Percentiles rank a stretch among this genome's conserved stretches.
Evolutionary conservation across 1,284 basidiomycete genomes (phyloP).

Genomic region (Boletus holoroseus): DNA sequence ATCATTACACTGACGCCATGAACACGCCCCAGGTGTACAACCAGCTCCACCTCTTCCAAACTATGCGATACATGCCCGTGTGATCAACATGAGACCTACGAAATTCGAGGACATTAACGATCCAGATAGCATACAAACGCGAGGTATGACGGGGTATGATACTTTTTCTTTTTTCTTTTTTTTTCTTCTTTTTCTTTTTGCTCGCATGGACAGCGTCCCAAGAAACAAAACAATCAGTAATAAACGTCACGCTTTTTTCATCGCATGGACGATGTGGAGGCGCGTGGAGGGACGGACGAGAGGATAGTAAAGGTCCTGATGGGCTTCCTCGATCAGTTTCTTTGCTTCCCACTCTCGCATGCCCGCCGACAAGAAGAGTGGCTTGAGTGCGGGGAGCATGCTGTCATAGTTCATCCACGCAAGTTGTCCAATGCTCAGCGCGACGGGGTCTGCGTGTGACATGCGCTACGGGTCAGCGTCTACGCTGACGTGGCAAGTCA

Average conservation of each 20-base stretch:
- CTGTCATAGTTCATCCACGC: constrained; percentile 67
- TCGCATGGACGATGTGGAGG: constrained; percentile 55
- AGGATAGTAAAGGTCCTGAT: constrained; percentile 59
- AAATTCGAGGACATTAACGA: constrained; percentile 17
- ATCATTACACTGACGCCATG: constrained; percentile 15
- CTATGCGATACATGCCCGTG: constrained; percentile 15
- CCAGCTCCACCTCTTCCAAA: background rate
- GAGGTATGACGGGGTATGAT: constrained; percentile 21
- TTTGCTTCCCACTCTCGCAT: constrained; percentile 49
- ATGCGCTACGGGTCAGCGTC: constrained; percentile 3
- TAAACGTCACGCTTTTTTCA: constrained; percentile 39
- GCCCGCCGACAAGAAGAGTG: constrained; percentile 50
- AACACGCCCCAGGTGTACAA: background rate
- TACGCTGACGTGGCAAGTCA: background rate
- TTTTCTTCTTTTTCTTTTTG: background rate
- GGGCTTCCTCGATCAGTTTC: constrained; percentile 53
- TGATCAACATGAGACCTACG: constrained; percentile 12
- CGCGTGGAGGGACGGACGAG: constrained; percentile 46
- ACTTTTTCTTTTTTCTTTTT: constrained; percentile 25
- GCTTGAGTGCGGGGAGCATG: constrained; percentile 55
- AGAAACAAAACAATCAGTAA: constrained; percentile 40
- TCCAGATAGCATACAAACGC: constrained; percentile 13
- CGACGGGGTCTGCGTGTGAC: constrained; percentile 30
- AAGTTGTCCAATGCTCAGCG: constrained; percentile 57
- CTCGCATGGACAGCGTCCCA: constrained; percentile 21